phyloP scores from a whole-genome alignment of 192 early-diverging fungal genomes.

The Coemansia pectinata region DNA sequence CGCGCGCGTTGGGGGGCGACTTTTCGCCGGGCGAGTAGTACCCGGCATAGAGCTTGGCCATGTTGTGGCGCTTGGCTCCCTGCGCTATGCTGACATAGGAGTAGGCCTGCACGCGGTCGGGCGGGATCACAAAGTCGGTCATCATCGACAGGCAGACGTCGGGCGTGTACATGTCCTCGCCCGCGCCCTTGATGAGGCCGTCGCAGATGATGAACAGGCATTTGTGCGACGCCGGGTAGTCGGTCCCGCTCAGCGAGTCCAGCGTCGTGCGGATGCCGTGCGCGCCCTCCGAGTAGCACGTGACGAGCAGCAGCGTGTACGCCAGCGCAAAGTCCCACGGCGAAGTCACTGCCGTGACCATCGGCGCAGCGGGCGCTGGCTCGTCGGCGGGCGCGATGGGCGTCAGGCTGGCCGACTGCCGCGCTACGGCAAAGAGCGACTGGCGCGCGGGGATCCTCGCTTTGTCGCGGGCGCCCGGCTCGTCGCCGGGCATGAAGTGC shows the following conservation, averaged over 20 bases:
- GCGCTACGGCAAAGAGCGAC: slow-evolving; percentile 31
- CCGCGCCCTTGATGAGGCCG: slow-evolving; percentile 95
- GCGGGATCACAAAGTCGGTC: slow-evolving; percentile 79
- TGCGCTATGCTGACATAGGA: slow-evolving; percentile 80
- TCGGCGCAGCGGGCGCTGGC: background rate
- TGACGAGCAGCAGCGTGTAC: slow-evolving; percentile 79
- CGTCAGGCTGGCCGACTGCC: background rate
- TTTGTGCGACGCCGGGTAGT: slow-evolving; percentile 98
- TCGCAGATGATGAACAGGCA: slow-evolving; percentile 94
- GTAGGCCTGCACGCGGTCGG: slow-evolving; percentile 94
- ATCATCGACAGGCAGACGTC: slow-evolving; percentile 80
- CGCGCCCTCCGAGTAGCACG: slow-evolving; percentile 98
- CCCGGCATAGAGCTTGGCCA: slow-evolving; percentile 96
- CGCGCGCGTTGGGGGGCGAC: slow-evolving; percentile 68
- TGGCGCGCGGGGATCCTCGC: slow-evolving; percentile 26
- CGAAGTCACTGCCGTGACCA: slow-evolving; percentile 18
- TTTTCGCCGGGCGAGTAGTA: slow-evolving; percentile 79
- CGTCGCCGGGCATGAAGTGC: slow-evolving; percentile 57
- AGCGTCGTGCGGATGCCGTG: slow-evolving; percentile 88
- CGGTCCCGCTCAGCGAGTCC: slow-evolving; percentile 83
- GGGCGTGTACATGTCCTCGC: slow-evolving; percentile 94
- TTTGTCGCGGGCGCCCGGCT: slow-evolving; percentile 55
- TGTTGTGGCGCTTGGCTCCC: slow-evolving; percentile 90
- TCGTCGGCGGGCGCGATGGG: background rate
- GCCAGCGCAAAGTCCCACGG: slow-evolving; percentile 59